Percentiles rank a stretch among this genome's conserved stretches.
These are phyloP conservation scores for Podila minutissima DNA, from an alignment of 192 early-diverging fungal species.

Conservation along the genomic window DNA sequence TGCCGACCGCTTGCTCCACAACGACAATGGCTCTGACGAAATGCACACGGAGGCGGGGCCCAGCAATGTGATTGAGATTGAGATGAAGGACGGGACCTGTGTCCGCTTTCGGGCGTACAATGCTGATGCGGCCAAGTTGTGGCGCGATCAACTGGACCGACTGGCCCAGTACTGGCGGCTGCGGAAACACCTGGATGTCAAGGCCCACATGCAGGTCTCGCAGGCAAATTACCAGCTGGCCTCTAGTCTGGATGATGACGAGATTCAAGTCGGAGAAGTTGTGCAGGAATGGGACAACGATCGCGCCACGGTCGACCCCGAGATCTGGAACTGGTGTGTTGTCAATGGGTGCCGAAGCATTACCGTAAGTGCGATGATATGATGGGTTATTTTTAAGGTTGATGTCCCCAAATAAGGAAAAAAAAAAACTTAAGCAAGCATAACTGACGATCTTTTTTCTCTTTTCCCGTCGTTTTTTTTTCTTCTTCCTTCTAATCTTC, in stretches of 20 bases:
- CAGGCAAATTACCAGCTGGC: constrained; percentile 29
- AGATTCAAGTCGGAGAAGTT: constrained; percentile 13
- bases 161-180: constrained; percentile 43
- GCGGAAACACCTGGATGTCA: constrained; percentile 27
- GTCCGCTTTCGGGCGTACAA: constrained; percentile 39
- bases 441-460: neutral
- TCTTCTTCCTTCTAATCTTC: neutral
- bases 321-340: constrained; percentile 55
- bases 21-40: constrained; percentile 8
- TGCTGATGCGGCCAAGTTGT: constrained; percentile 38
- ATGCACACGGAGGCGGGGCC: constrained; percentile 9
- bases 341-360: constrained; percentile 52
- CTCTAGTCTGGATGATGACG: constrained; percentile 36
- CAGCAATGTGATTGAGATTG: constrained; percentile 43
- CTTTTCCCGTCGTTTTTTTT: neutral
- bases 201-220: constrained; percentile 16
- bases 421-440: too few relatives aligned
- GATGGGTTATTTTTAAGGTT: too few relatives aligned
- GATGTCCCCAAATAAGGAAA: too few relatives aligned
- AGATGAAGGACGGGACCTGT: constrained; percentile 35
- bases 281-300: constrained; percentile 46
- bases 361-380: constrained; percentile 9
- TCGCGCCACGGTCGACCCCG: constrained; percentile 17
- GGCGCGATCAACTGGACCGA: constrained; percentile 37
- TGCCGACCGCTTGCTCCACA: constrained; percentile 16